Percentiles rank a stretch among this genome's conserved stretches.
phyloP scores from a whole-genome alignment of 192 early-diverging fungal species.

The Globomyces pollinis-pini region DNA sequence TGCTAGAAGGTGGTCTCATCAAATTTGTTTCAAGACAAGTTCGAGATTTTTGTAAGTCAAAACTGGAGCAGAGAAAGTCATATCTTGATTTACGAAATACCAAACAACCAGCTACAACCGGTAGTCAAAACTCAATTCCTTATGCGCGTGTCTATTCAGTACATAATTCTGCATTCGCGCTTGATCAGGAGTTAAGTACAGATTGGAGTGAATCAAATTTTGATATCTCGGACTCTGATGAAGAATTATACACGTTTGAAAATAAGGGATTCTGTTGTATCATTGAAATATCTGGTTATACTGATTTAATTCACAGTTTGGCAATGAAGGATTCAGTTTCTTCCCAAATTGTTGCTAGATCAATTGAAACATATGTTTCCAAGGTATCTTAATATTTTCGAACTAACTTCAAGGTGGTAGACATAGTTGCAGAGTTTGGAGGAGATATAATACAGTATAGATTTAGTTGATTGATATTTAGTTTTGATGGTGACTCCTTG shows the following conservation, averaged over 20 bases:
- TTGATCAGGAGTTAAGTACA: no score
- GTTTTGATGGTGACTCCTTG: not conserved
- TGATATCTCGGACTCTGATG: no score
- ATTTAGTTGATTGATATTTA: not conserved
- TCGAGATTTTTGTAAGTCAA: no score
- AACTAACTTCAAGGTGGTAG: not conserved
- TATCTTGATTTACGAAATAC: no score
- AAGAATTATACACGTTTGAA: not conserved
- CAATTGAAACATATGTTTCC: slow-evolving; percentile 1
- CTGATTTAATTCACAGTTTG: not conserved
- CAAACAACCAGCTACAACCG: no score
- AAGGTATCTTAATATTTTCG: not conserved
- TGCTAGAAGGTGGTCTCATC: no score
- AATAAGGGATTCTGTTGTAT: not conserved
- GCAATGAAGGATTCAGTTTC: not conserved
- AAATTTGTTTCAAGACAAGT: no score
- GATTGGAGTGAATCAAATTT: no score
- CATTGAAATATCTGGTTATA: slow-evolving; percentile 4
- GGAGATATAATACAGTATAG: slow-evolving; percentile 6
- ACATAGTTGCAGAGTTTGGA: not conserved
- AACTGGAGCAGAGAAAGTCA: no score
- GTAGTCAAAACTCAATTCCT: no score
- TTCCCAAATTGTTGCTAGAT: not conserved
- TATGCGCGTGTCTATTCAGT: no score
- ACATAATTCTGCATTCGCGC: not conserved